Evolutionary conservation across 306 rosid species (phyloP).

Genomic region (Comarum palustre): DNA sequence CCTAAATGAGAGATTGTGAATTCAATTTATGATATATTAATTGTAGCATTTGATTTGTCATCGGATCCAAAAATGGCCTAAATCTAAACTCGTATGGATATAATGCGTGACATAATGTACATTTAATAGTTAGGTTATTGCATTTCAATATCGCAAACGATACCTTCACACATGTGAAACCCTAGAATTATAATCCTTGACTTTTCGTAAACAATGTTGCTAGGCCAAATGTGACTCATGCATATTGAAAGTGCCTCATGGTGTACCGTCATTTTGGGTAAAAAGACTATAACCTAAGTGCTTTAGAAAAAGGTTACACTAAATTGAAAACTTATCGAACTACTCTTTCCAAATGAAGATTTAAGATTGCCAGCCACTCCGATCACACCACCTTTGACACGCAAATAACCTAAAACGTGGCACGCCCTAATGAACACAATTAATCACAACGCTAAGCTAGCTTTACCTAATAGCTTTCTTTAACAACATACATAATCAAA

Average conservation of each 20-base stretch:
- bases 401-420: conserved; percentile 11
- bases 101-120: too few relatives aligned
- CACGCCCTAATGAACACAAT: neutral
- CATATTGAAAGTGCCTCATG: neutral
- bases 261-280: neutral
- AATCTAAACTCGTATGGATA: too few relatives aligned
- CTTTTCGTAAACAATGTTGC: neutral
- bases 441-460: neutral
- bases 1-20: too few relatives aligned
- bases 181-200: neutral
- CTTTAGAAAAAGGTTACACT: neutral
- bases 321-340: neutral
- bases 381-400: neutral
- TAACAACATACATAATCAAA: neutral
- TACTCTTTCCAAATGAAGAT: neutral
- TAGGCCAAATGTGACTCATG: neutral
- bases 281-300: neutral
- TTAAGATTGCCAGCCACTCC: neutral
- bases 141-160: neutral
- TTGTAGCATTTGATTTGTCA: too few relatives aligned
- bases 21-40: too few relatives aligned
- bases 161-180: neutral
- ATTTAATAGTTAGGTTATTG: neutral
- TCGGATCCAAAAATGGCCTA: too few relatives aligned
- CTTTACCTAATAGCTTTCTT: neutral